phyloP scores from a whole-genome alignment of 495 filamentous ascomycete species.

The Xylaria nigripes region DNA sequence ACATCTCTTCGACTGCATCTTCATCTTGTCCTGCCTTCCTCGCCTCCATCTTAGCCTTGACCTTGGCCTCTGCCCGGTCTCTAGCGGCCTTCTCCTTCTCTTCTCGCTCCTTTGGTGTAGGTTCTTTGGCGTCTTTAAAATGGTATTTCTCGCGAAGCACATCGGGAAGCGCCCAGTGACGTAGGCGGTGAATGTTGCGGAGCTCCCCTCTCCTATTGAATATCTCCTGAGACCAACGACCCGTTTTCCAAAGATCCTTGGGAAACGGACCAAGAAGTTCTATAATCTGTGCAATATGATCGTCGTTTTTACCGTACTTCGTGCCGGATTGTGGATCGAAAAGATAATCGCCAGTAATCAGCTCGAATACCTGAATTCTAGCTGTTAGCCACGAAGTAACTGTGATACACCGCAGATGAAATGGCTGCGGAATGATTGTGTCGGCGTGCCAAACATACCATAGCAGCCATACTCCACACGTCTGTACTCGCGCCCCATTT shows the following conservation, averaged over 20 bases:
- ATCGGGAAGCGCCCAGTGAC: conserved; percentile 93
- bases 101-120: conserved; percentile 17
- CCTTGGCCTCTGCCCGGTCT: conserved; percentile 50
- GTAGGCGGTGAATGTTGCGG: conserved; percentile 91
- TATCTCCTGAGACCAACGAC: conserved; percentile 98
- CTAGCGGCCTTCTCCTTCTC: conserved; percentile 22
- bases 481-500: conserved; percentile 99
- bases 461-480: conserved; percentile 98
- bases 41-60: conserved; percentile 31
- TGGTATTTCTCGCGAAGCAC: conserved; percentile 97
- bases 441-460: conserved; percentile 54
- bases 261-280: conserved; percentile 93
- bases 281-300: conserved; percentile 99
- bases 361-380: conserved; percentile 73
- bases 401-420: background rate
- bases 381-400: conserved; percentile 9
- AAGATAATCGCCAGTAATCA: conserved; percentile 97
- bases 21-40: conserved; percentile 26
- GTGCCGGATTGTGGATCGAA: conserved; percentile 98
- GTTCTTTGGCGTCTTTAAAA: conserved; percentile 55
- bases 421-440: background rate
- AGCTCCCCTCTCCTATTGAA: conserved; percentile 98
- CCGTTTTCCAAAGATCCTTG: conserved; percentile 77
- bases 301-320: conserved; percentile 99
- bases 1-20: conserved; percentile 24